Evolutionary conservation across 1,284 basidiomycete species (phyloP), one percentile per base, ranked within the genome.

Genomic region (Heimioporus retisporus): DNA sequence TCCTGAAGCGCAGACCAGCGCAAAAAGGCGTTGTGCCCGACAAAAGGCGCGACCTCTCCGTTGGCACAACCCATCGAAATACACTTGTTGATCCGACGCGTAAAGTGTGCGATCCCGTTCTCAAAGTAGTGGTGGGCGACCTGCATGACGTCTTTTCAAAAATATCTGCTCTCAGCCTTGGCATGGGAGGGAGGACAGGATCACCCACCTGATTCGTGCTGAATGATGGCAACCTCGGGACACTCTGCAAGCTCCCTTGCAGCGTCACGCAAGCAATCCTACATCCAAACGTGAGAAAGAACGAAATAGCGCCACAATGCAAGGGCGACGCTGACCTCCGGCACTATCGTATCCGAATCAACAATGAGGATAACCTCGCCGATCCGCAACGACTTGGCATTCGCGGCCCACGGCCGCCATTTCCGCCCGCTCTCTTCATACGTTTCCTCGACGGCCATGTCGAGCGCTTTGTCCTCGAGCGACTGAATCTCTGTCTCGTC

Each of bases 1-100:
- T 95, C 94, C 76, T 96, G 94, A 11, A 96, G 80, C 1, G 94
- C 94, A 8, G 87, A 87, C 94, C 95, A 96, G n/a, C 94, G 87
- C 35, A 96, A 81, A 81, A 95, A 96, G 3, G 94, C 94, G 64
- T 96, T 96, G 79, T 96, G 95, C 3, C 95, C 94, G 62, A 96
- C 93, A 73, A 96, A 96, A 4, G 94, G 93, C 1, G 94, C 92
- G 40, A 92, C 86, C 80, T 95, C 93, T 44, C 93, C 93, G 69
- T 93, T 94, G 4, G 88, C 89, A 69, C 89, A 90, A 28, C 88
- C 88, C 80, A 92, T 84, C 0, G 91, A 93, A 69, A 95, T 95
- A 68, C 86, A 90, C 74, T 85, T 85, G 81, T 94, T 93, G 79
- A 94, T 93, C 44, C 93, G 84, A 5, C 88, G 87, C 6, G 93